Percentiles rank a stretch among this genome's conserved stretches.
Conservation (phyloP, 306 rosid species). For the Quercus berberidifolia region DNA sequence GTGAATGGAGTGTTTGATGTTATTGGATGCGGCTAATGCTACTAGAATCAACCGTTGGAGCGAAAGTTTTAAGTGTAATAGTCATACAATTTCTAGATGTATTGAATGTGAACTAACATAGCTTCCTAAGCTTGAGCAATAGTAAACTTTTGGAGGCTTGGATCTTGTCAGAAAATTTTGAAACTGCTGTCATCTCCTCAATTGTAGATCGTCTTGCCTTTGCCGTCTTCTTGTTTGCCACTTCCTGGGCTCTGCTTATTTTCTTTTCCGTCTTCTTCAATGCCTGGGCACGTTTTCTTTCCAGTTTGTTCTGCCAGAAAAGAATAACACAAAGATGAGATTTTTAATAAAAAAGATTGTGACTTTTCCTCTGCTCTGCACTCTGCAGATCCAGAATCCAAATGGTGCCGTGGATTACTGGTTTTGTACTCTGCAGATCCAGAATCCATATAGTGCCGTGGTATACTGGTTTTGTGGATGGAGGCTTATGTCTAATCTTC, state of each 20-base stretch:
- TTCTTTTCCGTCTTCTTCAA: constrained; percentile 36
- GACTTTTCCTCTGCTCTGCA: too few species aligned
- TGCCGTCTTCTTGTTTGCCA: constrained; percentile 51
- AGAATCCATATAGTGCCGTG: too few species aligned
- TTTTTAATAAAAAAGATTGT: neutral
- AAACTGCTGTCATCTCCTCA: constrained; percentile 36
- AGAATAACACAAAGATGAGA: too few species aligned
- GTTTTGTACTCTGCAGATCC: too few species aligned
- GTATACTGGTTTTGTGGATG: too few species aligned
- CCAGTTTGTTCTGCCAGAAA: constrained; percentile 46
- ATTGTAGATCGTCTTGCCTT: constrained; percentile 37
- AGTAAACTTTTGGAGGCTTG: constrained; percentile 12
- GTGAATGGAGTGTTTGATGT: too few species aligned
- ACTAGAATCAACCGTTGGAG: neutral
- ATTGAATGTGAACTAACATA: constrained; percentile 10
- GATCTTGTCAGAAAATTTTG: constrained; percentile 11
- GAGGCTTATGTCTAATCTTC: too few species aligned
- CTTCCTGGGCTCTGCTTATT: constrained; percentile 39
- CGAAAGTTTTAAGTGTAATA: neutral
- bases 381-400: too few species aligned
- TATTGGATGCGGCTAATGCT: neutral
- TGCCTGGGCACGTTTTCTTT: constrained; percentile 40
- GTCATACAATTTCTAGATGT: neutral
- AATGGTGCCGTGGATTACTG: too few species aligned
- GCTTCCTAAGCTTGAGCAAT: constrained; percentile 13